These are phyloP conservation scores for Fusarium nelsonii DNA, from an alignment of 2,329 filamentous ascomycete species.

Conservation along the genomic window DNA sequence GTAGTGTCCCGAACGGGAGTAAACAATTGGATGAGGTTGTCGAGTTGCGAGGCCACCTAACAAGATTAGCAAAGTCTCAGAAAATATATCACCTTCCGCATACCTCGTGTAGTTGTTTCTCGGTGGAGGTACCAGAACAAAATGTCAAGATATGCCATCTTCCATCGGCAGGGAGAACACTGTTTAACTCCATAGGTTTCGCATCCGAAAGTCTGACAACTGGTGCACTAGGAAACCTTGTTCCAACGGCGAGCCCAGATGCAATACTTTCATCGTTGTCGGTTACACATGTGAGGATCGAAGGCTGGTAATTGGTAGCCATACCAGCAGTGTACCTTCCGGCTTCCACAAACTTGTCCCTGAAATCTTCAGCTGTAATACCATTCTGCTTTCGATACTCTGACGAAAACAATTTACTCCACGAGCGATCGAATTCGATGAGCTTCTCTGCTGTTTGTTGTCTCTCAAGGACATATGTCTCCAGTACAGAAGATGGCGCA, in stretches of 20 bases:
- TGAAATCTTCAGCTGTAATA: slow-evolving; percentile 14
- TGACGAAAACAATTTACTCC: slow-evolving; percentile 39
- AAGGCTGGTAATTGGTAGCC: slow-evolving; percentile 28
- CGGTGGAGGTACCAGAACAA: not conserved
- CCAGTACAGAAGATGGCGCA: slow-evolving; percentile 46
- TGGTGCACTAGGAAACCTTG: slow-evolving; percentile 39
- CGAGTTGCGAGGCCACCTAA: slow-evolving; percentile 2
- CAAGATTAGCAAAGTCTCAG: fast-evolving
- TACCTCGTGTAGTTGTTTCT: slow-evolving; percentile 1
- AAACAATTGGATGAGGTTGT: not conserved
- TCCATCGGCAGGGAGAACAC: slow-evolving; percentile 29
- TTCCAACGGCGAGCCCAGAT: slow-evolving; percentile 15
- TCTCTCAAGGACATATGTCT: slow-evolving; percentile 66
- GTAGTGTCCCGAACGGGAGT: not conserved
- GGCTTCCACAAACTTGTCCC: slow-evolving; percentile 36
- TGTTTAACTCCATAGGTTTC: slow-evolving; percentile 34
- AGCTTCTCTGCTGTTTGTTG: slow-evolving; percentile 59
- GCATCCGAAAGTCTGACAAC: slow-evolving; percentile 38
- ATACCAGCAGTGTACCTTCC: slow-evolving; percentile 41
- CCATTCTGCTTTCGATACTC: slow-evolving; percentile 30
- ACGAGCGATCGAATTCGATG: slow-evolving; percentile 59
- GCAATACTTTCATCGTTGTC: not conserved
- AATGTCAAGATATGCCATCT: slow-evolving; percentile 42
- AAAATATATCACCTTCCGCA: fast-evolving
- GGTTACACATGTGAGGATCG: not conserved